Conservation (phyloP, 768 basidiomycete species). For the Pleurotus ostreatus region DNA sequence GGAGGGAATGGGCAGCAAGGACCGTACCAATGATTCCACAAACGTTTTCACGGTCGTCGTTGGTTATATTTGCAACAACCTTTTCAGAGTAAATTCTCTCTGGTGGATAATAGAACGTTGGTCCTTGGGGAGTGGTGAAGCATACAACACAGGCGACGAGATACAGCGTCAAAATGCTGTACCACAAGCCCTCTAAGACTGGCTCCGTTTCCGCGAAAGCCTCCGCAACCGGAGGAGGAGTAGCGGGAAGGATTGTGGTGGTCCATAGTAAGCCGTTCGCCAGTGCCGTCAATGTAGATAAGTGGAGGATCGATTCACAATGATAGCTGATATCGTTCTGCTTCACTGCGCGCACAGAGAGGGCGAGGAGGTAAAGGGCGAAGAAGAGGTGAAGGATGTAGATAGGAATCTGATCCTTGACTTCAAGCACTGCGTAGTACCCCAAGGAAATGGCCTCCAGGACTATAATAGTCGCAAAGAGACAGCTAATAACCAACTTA, state of each 20-base stretch:
- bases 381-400: slow-evolving; percentile 46
- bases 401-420: slow-evolving; percentile 27
- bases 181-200: slow-evolving; percentile 41
- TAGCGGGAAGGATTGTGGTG: slow-evolving; percentile 55
- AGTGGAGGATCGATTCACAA: slow-evolving; percentile 53
- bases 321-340: slow-evolving; percentile 37
- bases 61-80: slow-evolving; percentile 54
- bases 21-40: slow-evolving; percentile 52
- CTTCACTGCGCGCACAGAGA: slow-evolving; percentile 51
- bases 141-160: slow-evolving; percentile 32
- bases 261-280: slow-evolving; percentile 41
- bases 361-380: slow-evolving; percentile 53
- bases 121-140: slow-evolving; percentile 68
- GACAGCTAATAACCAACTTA: slow-evolving; percentile 47
- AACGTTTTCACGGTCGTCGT: slow-evolving; percentile 70
- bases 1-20: neutral
- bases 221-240: slow-evolving; percentile 27
- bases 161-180: slow-evolving; percentile 48
- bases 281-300: slow-evolving; percentile 50
- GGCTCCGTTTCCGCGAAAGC: slow-evolving; percentile 18
- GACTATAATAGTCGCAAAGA: slow-evolving; percentile 43
- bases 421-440: slow-evolving; percentile 38
- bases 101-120: slow-evolving; percentile 70
- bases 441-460: slow-evolving; percentile 54
- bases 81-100: slow-evolving; percentile 74